phyloP scores from a whole-genome alignment of 2,329 filamentous ascomycete genomes.

The Aspergillus brunneoviolaceus region DNA sequence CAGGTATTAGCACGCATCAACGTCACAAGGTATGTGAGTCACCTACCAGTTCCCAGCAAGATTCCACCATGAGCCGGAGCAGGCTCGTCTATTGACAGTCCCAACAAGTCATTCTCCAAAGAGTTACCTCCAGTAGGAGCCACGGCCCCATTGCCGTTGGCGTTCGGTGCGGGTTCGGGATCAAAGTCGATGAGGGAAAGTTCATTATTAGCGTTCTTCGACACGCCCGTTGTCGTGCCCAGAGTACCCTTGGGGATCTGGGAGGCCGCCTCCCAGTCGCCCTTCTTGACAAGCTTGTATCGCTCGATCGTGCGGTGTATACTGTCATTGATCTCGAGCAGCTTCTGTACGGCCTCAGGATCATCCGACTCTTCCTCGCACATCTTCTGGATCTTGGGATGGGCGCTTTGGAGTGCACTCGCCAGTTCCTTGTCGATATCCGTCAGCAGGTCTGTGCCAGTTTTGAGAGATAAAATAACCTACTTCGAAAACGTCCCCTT shows the following conservation, averaged over 20 bases:
- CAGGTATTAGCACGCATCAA: slow-evolving; percentile 38
- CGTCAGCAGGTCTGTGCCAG: background rate
- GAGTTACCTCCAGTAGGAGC: slow-evolving; percentile 59
- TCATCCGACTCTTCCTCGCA: slow-evolving; percentile 98
- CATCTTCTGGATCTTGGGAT: slow-evolving; percentile 99
- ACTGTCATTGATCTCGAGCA: slow-evolving; percentile 97
- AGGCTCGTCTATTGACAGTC: slow-evolving; percentile 74
- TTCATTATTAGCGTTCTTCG: slow-evolving; percentile 70
- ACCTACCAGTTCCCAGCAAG: slow-evolving; percentile 71
- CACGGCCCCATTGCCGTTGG: slow-evolving; percentile 44
- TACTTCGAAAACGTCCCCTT: slow-evolving; percentile 68
- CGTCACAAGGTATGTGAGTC: background rate
- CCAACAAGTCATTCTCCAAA: slow-evolving; percentile 86
- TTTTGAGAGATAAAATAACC: background rate
- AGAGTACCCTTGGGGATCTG: slow-evolving; percentile 81
- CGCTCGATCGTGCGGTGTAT: slow-evolving; percentile 95
- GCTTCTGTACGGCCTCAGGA: slow-evolving; percentile 88
- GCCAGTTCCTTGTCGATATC: slow-evolving; percentile 68
- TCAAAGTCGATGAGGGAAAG: slow-evolving; percentile 91
- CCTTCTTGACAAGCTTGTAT: slow-evolving; percentile 95
- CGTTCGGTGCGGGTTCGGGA: slow-evolving; percentile 52
- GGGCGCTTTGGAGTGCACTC: slow-evolving; percentile 82
- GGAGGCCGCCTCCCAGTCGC: slow-evolving; percentile 78
- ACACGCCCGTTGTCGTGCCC: slow-evolving; percentile 63
- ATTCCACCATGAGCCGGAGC: slow-evolving; percentile 79